Evolutionary conservation across 371 early-diverging fungal genomes (phyloP).

Genomic region (Mortierella polycephala): DNA sequence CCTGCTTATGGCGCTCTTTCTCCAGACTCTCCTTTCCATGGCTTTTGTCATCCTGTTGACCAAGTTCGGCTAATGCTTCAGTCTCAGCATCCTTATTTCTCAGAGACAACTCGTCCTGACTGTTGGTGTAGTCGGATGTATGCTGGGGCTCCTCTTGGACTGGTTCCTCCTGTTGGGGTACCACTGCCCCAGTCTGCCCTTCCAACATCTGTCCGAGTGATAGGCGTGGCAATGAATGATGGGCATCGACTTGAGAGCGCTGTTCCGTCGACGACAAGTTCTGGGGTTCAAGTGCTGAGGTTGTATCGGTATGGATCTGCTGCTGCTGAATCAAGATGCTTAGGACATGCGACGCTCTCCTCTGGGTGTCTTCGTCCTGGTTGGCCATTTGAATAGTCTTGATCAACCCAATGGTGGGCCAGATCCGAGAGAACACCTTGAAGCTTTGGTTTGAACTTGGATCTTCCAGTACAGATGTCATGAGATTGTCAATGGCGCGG

Average conservation of each 20-base stretch:
- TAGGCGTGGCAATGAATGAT: too few species aligned
- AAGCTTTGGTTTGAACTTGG: conserved; percentile 35
- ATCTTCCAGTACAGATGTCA: conserved; percentile 35
- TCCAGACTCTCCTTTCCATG: conserved; percentile 4
- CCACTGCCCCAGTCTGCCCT: too few species aligned
- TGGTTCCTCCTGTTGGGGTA: conserved; percentile 10
- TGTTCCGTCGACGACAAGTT: not conserved
- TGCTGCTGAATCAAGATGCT: conserved; percentile 45
- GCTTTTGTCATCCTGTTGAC: not conserved
- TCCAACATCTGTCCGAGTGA: not conserved
- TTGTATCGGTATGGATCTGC: conserved; percentile 29
- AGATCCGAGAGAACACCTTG: conserved; percentile 50
- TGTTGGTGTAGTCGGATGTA: not conserved
- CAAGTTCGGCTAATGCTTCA: conserved; percentile 1
- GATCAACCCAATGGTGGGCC: conserved; percentile 52
- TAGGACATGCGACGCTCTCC: conserved; percentile 53
- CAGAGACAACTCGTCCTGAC: not conserved
- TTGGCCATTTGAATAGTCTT: conserved; percentile 50
- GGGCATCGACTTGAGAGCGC: too few species aligned
- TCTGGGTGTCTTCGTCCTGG: conserved; percentile 54
- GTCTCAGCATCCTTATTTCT: not conserved
- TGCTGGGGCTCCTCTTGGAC: not conserved
- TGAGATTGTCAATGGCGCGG: conserved; percentile 54
- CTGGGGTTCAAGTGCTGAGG: conserved; percentile 14
- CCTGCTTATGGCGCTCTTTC: conserved; percentile 4